A percentile compares a stretch with the other conserved stretches of the same genome.
Conservation (phyloP, 1,139 yeast genomes). For the Yarrowia galli region DNA sequence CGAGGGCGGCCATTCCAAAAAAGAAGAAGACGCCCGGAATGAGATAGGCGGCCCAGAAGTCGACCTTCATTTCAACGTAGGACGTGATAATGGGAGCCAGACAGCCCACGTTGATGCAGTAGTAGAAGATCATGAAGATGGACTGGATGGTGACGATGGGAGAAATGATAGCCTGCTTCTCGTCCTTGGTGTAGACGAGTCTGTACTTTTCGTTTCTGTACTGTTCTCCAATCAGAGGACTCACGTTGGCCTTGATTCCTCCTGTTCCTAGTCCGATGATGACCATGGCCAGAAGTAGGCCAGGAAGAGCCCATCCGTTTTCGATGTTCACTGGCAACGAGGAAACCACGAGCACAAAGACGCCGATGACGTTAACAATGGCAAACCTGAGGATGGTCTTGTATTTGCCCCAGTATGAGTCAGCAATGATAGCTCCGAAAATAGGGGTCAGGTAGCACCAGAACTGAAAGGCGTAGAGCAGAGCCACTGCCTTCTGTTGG, state of each 20-base stretch:
- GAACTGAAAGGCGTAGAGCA: conserved; percentile 77
- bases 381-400: conserved; percentile 70
- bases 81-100: conserved; percentile 80
- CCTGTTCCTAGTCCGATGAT: conserved; percentile 81
- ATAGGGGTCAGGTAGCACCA: conserved; percentile 86
- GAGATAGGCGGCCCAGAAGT: conserved; percentile 79
- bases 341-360: conserved; percentile 68
- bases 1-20: conserved; percentile 62
- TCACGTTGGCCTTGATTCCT: conserved; percentile 78
- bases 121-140: conserved; percentile 77
- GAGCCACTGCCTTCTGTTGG: conserved; percentile 72
- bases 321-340: conserved; percentile 69
- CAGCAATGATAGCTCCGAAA: conserved; percentile 78
- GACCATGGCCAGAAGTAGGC: conserved; percentile 64
- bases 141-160: conserved; percentile 75
- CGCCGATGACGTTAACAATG: conserved; percentile 66
- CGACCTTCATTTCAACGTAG: conserved; percentile 69
- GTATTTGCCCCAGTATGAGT: conserved; percentile 75
- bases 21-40: conserved; percentile 71
- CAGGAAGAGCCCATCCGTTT: conserved; percentile 58
- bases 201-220: conserved; percentile 56
- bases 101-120: conserved; percentile 83
- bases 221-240: conserved; percentile 84
- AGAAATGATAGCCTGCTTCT: conserved; percentile 63
- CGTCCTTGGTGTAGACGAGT: conserved; percentile 62